phyloP scores from a whole-genome alignment of 345 rosid genomes.

The Hirschfeldia incana region DNA sequence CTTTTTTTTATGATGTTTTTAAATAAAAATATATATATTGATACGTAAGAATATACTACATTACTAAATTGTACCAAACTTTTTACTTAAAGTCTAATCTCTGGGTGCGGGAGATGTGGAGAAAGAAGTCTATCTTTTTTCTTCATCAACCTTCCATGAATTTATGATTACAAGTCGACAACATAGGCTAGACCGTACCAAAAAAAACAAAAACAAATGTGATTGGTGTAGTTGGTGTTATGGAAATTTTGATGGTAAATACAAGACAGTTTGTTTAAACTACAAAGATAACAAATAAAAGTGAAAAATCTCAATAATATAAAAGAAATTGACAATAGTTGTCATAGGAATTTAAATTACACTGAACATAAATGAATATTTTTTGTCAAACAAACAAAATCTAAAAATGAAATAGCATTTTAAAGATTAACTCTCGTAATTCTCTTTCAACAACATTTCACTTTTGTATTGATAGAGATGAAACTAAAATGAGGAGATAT shows the following conservation, averaged over 20 bases:
- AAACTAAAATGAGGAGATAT: conserved; percentile 1
- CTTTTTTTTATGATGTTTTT: not conserved
- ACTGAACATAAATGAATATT: not conserved
- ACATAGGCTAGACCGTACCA: not conserved
- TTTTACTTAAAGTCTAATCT: not conserved
- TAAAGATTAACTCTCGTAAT: not conserved
- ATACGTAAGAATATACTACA: conserved; percentile 1
- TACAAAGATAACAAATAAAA: not conserved
- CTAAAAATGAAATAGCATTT: not conserved
- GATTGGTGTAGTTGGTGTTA: not conserved
- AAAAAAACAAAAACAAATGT: not conserved
- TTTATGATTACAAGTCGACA: conserved; percentile 4
- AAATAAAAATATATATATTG: not conserved
- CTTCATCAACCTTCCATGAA: not conserved
- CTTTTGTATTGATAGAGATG: not conserved
- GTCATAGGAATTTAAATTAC: not conserved
- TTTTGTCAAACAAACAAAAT: not conserved
- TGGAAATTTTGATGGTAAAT: not conserved
- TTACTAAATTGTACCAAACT: conserved; percentile 15
- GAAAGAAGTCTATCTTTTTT: not conserved
- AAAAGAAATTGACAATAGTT: not conserved
- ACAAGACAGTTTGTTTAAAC: not conserved
- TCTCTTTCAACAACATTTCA: not conserved
- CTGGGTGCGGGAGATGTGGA: not conserved
- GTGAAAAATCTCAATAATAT: not conserved